These are phyloP conservation scores for Melianthus villosus DNA, from an alignment of 441 rosid species.

Conservation along the genomic window DNA sequence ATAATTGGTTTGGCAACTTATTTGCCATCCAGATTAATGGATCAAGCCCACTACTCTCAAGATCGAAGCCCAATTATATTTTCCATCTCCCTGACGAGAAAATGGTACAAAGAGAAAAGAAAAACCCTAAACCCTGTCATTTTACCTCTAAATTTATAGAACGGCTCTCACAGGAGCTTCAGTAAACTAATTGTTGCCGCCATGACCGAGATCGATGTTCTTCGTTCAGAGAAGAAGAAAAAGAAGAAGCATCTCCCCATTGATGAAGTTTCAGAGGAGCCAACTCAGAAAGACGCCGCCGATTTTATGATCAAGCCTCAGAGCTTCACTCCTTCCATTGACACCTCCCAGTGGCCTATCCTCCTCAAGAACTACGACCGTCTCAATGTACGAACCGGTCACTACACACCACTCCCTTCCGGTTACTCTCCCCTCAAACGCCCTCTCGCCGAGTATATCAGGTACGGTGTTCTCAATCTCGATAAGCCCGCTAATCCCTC, in stretches of 20 bases:
- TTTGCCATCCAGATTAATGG: no score
- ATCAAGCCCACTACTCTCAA: no score
- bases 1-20: no score
- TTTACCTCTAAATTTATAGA: no score
- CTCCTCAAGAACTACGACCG: conserved; percentile 75
- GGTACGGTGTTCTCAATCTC: conserved; percentile 64
- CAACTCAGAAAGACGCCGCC: no score
- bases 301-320: conserved; percentile 74
- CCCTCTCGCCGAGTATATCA: conserved; percentile 53
- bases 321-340: conserved; percentile 50
- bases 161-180: no score
- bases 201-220: conserved; percentile 49
- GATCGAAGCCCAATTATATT: no score
- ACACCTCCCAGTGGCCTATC: conserved; percentile 83
- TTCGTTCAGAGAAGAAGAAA: conserved; percentile 61
- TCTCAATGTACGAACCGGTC: conserved; percentile 87
- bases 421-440: conserved; percentile 82
- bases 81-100: no score
- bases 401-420: conserved; percentile 69
- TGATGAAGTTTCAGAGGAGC: conserved; percentile 3
- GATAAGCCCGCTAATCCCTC: conserved; percentile 88
- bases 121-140: no score
- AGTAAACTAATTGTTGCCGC: no score
- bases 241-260: conserved; percentile 17
- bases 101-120: no score